These are phyloP conservation scores for Orychophragmus violaceus DNA, from an alignment of 345 rosid species.

Conservation along the genomic window DNA sequence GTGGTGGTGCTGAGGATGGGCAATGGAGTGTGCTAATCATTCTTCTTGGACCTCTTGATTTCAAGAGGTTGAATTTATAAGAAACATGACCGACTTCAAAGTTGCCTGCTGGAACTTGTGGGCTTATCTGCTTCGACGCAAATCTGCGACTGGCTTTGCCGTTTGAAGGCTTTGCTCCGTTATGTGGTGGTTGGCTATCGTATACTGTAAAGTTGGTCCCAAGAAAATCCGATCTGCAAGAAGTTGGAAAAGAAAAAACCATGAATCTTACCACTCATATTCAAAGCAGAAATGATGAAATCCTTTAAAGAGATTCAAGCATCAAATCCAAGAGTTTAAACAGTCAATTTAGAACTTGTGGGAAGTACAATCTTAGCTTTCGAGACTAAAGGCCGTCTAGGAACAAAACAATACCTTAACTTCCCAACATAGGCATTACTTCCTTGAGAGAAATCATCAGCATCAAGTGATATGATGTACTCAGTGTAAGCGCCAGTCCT, in stretches of 20 bases:
- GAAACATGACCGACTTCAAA: slow-evolving; percentile 78
- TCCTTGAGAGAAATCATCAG: slow-evolving; percentile 89
- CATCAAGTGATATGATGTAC: slow-evolving; percentile 81
- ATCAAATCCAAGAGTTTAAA: too few relatives aligned
- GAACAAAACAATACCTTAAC: slow-evolving; percentile 47
- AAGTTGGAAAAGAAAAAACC: neutral
- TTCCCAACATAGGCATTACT: slow-evolving; percentile 93
- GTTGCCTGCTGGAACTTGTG: slow-evolving; percentile 87
- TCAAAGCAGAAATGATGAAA: neutral
- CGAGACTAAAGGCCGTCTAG: neutral
- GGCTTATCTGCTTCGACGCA: slow-evolving; percentile 93
- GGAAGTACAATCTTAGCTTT: neutral
- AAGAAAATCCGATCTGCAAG: slow-evolving; percentile 88
- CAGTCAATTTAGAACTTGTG: neutral
- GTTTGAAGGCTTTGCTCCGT: slow-evolving; percentile 85
- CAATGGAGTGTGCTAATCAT: slow-evolving; percentile 72
- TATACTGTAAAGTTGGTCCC: slow-evolving; percentile 91
- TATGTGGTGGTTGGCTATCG: slow-evolving; percentile 78
- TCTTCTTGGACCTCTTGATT: slow-evolving; percentile 97
- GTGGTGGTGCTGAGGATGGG: slow-evolving; percentile 24
- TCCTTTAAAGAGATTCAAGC: neutral
- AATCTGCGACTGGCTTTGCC: slow-evolving; percentile 67
- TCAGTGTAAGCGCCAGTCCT: slow-evolving; percentile 75
- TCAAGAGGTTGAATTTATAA: slow-evolving; percentile 87
- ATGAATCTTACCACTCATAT: neutral